Conservation (phyloP, 208 protist genomes). For the Leishmania lainsoni region DNA sequence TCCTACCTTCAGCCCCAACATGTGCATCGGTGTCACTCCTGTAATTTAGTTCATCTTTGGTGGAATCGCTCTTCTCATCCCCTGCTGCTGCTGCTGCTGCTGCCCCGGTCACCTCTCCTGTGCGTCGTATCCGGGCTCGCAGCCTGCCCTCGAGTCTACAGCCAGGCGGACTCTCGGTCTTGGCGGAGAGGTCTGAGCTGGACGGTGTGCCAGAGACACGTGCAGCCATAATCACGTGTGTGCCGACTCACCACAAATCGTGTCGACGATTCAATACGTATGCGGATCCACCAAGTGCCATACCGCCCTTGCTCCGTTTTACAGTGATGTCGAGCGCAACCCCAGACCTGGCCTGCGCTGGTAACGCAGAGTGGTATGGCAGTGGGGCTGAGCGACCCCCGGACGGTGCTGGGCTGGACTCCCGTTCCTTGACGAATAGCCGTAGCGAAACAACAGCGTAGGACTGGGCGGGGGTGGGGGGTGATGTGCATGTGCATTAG, state of each 20-base stretch:
- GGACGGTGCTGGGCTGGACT: too few species aligned
- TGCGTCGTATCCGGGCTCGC: too few species aligned
- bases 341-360: too few species aligned
- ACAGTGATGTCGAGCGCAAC: too few species aligned
- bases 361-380: too few species aligned
- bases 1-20: not conserved
- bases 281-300: not conserved
- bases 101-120: not conserved
- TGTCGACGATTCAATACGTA: not conserved
- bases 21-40: not conserved
- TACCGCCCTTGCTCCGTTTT: not conserved
- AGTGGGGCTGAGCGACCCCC: too few species aligned
- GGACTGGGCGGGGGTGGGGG: too few species aligned
- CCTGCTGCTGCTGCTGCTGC: not conserved
- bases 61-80: too few species aligned
- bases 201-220: not conserved
- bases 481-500: too few species aligned
- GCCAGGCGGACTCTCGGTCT: not conserved
- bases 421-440: too few species aligned
- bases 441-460: too few species aligned
- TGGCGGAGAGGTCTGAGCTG: not conserved
- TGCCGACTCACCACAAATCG: not conserved
- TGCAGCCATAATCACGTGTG: not conserved
- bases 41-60: not conserved
- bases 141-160: not conserved